phyloP scores from a whole-genome alignment of 1,139 yeast genomes.

The Blastobotrys malaysiensis region DNA sequence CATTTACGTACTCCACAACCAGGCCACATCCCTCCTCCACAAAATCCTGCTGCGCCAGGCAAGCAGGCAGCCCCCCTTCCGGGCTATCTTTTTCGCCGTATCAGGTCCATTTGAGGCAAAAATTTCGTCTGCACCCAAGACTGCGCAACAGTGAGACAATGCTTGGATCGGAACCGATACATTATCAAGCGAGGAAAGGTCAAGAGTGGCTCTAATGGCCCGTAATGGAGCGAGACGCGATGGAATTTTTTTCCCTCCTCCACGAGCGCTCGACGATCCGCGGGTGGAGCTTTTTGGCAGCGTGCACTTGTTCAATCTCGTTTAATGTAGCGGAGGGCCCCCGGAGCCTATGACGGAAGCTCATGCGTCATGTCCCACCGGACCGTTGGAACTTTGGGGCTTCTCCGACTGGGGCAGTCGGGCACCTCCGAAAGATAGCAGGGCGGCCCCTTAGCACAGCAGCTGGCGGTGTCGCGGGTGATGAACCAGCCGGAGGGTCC shows the following conservation, averaged over 20 bases:
- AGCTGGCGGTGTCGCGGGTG: not conserved
- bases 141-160: not conserved
- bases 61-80: not conserved
- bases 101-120: not conserved
- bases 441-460: not conserved
- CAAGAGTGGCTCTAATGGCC: not conserved
- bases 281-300: no score
- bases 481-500: not conserved
- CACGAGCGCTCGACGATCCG: no score
- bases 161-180: not conserved
- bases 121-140: not conserved
- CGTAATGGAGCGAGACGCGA: not conserved
- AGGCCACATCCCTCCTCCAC: no score
- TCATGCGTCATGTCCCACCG: not conserved
- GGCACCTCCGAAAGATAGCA: not conserved
- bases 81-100: not conserved
- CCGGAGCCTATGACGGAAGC: not conserved
- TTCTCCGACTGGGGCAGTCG: not conserved
- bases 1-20: not conserved
- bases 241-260: no score
- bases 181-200: not conserved
- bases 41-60: not conserved
- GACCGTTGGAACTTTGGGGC: not conserved
- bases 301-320: no score
- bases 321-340: no score